phyloP scores from a whole-genome alignment of 2,329 filamentous ascomycete genomes.

The Lachnellula subtilissima region DNA sequence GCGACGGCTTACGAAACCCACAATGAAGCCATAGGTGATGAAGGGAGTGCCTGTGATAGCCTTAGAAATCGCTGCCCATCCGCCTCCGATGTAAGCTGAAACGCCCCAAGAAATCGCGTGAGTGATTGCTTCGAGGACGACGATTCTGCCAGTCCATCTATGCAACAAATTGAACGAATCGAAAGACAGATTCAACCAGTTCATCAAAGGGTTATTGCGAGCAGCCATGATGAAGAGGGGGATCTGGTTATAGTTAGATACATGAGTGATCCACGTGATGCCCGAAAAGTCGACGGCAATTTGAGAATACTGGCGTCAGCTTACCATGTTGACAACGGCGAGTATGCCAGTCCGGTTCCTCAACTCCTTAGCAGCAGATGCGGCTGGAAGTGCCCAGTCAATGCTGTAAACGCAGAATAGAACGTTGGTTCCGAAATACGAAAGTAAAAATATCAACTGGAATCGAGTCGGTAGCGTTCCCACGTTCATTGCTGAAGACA shows the following conservation, averaged over 20 bases:
- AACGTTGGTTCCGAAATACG: constrained; percentile 69
- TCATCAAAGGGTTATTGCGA: constrained; percentile 74
- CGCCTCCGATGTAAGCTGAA: constrained; percentile 36
- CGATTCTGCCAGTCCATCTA: constrained; percentile 74
- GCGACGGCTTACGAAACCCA: constrained; percentile 36
- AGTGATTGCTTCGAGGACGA: constrained; percentile 61
- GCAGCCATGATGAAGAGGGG: constrained; percentile 70
- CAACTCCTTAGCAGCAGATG: constrained; percentile 44
- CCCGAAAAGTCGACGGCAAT: background rate
- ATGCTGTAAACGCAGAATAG: constrained; percentile 70
- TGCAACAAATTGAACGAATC: constrained; percentile 80
- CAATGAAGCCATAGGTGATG: constrained; percentile 57
- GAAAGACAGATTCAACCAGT: constrained; percentile 67
- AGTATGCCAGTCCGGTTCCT: constrained; percentile 68
- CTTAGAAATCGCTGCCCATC: constrained; percentile 44
- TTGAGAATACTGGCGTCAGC: constrained; percentile 7
- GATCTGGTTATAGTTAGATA: constrained; percentile 33
- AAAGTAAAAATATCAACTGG: constrained; percentile 62
- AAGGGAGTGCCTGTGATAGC: constrained; percentile 38
- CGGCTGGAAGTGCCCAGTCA: constrained; percentile 47
- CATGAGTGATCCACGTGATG: constrained; percentile 7
- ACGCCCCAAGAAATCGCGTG: constrained; percentile 60
- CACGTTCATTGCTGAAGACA: constrained; percentile 63
- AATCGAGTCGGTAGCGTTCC: constrained; percentile 77
- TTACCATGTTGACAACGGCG: constrained; percentile 69